These are phyloP conservation scores for Aegilops bicornis DNA, from an alignment of 176 grass and related monocot species.

Conservation along the genomic window DNA sequence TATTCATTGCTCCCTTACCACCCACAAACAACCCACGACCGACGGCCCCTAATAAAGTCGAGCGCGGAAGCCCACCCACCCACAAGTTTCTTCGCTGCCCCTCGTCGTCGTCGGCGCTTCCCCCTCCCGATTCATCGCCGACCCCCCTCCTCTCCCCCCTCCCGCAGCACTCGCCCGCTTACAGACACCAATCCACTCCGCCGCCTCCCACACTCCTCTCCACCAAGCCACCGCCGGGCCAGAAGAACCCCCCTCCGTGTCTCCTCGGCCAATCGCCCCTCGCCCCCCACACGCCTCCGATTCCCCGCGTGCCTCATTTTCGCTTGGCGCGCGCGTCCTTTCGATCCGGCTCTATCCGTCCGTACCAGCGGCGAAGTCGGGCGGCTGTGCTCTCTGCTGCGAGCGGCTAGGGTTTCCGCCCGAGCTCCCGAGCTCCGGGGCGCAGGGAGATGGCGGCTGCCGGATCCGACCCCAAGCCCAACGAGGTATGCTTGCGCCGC, in stretches of 20 bases:
- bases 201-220: neutral
- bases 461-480: constrained; percentile 30
- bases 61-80: neutral
- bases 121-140: neutral
- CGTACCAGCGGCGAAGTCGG: neutral
- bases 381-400: neutral
- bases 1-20: neutral
- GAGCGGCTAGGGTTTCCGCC: constrained; percentile 8
- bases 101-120: neutral
- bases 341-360: neutral
- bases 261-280: neutral
- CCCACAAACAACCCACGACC: neutral
- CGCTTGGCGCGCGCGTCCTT: neutral
- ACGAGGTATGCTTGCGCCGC: constrained; percentile 40
- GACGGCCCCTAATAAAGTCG: neutral
- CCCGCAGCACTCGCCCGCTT: neutral
- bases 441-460: constrained; percentile 32
- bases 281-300: neutral
- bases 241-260: neutral
- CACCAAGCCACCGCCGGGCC: neutral
- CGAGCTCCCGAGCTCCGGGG: constrained; percentile 8
- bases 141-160: neutral
- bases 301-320: neutral
- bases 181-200: neutral
- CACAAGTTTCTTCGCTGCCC: neutral